These are phyloP conservation scores for Colletotrichum higginsianum DNA, from an alignment of 2,329 filamentous ascomycete genomes.

Conservation along the genomic window DNA sequence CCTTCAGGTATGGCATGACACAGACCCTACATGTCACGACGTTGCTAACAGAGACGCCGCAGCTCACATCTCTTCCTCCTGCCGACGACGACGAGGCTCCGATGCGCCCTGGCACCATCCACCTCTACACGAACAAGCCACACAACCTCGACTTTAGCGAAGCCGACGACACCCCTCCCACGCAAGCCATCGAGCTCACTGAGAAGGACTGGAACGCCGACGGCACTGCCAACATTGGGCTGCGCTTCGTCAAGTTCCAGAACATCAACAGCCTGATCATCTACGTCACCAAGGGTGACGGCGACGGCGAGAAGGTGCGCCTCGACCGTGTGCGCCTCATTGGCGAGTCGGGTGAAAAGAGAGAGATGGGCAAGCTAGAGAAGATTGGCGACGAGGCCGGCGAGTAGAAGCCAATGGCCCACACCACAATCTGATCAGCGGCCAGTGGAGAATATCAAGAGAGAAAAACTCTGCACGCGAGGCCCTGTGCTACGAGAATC, in stretches of 20 bases:
- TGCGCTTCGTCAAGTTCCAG: slow-evolving; percentile 98
- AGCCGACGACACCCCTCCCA: slow-evolving; percentile 86
- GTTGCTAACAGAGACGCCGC: slow-evolving; percentile 50
- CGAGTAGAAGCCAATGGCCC: slow-evolving; percentile 58
- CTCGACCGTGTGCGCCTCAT: slow-evolving; percentile 85
- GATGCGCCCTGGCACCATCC: slow-evolving; percentile 85
- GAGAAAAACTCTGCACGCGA: slow-evolving; percentile 24
- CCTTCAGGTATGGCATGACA: slow-evolving; percentile 66
- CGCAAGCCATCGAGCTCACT: slow-evolving; percentile 83
- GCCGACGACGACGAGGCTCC: slow-evolving; percentile 78
- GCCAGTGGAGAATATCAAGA: slow-evolving; percentile 4
- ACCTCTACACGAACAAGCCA: slow-evolving; percentile 88
- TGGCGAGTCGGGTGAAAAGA: slow-evolving; percentile 91
- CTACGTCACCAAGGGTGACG: slow-evolving; percentile 90
- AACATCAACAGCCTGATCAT: slow-evolving; percentile 89
- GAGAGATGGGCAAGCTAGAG: slow-evolving; percentile 94
- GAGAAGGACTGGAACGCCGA: slow-evolving; percentile 86
- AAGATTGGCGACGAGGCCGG: slow-evolving; percentile 87
- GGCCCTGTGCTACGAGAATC: slow-evolving; percentile 21
- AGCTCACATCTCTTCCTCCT: slow-evolving; percentile 87
- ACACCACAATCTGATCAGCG: slow-evolving; percentile 6
- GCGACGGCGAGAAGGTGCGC: slow-evolving; percentile 86
- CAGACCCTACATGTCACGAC: background rate
- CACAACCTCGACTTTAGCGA: slow-evolving; percentile 97
- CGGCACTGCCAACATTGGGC: slow-evolving; percentile 78